Percentiles rank a stretch among this genome's conserved stretches.
Evolutionary conservation across 2,329 filamentous ascomycete genomes (phyloP).

Genomic region (Polytolypa hystricis): DNA sequence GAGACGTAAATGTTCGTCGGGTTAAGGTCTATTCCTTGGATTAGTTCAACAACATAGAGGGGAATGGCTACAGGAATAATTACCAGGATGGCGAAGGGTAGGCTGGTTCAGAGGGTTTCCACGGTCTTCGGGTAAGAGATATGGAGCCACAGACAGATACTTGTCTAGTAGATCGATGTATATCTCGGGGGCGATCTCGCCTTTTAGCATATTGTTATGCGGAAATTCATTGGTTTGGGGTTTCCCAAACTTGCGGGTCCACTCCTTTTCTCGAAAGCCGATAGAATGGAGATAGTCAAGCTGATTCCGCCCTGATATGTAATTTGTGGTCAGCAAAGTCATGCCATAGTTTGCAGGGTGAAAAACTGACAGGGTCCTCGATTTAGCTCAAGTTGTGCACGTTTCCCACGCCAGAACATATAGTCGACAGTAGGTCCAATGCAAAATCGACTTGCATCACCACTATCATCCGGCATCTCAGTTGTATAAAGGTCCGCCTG

Average conservation of each 20-base stretch:
- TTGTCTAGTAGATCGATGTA: slow-evolving; percentile 14
- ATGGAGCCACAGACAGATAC: slow-evolving; percentile 13
- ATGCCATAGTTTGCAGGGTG: no score
- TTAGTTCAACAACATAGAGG: no score
- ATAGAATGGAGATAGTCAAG: slow-evolving; percentile 12
- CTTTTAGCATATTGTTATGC: slow-evolving; percentile 13
- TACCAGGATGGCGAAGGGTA: slow-evolving; percentile 14
- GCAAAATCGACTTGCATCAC: slow-evolving; percentile 6
- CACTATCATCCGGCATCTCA: not conserved
- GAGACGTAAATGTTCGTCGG: slow-evolving; percentile 17
- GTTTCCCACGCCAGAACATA: slow-evolving; percentile 16
- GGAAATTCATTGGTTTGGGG: slow-evolving; percentile 13
- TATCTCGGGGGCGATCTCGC: slow-evolving; percentile 8
- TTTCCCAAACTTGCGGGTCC: slow-evolving; percentile 12
- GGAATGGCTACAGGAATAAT: no score
- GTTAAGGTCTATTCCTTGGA: slow-evolving; percentile 18
- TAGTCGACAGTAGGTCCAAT: slow-evolving; percentile 13
- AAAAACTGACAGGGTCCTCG: slow-evolving; percentile 11
- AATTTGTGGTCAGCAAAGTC: not conserved
- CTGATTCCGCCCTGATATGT: slow-evolving; percentile 12
- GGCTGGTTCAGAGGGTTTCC: slow-evolving; percentile 8
- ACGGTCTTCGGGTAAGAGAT: slow-evolving; percentile 10
- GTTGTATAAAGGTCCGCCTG: slow-evolving; percentile 4
- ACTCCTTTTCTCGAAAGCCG: slow-evolving; percentile 12
- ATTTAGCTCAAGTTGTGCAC: slow-evolving; percentile 10